Evolutionary conservation across 495 filamentous ascomycete species (phyloP).

Genomic region (Penicillium parvum): DNA sequence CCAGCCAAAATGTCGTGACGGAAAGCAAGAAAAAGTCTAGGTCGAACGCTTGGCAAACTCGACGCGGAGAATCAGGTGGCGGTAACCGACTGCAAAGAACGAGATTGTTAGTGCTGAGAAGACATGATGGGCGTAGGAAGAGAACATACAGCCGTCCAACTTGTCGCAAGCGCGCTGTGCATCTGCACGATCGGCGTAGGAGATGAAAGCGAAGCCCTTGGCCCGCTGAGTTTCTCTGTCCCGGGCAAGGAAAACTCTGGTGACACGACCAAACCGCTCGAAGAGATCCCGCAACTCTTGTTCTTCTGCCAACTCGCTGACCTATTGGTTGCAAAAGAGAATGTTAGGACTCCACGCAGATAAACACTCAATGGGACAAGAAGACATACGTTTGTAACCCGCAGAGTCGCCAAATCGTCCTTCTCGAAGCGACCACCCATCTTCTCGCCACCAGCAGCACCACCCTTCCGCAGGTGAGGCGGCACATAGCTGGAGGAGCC

Average conservation of each 20-base stretch:
- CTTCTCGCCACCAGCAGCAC: constrained; percentile 65
- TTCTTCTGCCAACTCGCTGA: constrained; percentile 96
- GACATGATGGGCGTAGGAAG: not conserved
- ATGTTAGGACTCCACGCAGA: constrained; percentile 7
- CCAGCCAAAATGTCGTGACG: constrained; percentile 24
- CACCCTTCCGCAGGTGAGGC: constrained; percentile 79
- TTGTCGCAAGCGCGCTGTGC: constrained; percentile 90
- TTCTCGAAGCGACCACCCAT: constrained; percentile 95
- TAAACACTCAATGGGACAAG: not conserved
- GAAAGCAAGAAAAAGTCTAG: constrained; percentile 35
- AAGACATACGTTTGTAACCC: constrained; percentile 89
- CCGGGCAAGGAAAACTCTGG: constrained; percentile 93
- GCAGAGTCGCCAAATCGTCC: constrained; percentile 91
- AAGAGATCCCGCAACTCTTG: constrained; percentile 93
- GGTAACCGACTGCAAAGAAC: constrained; percentile 64
- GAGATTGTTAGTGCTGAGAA: constrained; percentile 19
- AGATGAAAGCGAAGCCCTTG: constrained; percentile 98
- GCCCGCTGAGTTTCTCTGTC: constrained; percentile 91
- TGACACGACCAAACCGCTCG: constrained; percentile 93
- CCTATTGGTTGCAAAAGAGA: constrained; percentile 46
- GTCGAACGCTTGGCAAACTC: constrained; percentile 85
- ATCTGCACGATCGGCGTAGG: constrained; percentile 82
- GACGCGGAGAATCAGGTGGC: constrained; percentile 83
- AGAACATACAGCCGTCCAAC: constrained; percentile 90
- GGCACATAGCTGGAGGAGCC: constrained; percentile 83